Base-by-base conservation (phyloP, 495 filamentous ascomycete species). In the Lichenothelia convexa region DNA sequence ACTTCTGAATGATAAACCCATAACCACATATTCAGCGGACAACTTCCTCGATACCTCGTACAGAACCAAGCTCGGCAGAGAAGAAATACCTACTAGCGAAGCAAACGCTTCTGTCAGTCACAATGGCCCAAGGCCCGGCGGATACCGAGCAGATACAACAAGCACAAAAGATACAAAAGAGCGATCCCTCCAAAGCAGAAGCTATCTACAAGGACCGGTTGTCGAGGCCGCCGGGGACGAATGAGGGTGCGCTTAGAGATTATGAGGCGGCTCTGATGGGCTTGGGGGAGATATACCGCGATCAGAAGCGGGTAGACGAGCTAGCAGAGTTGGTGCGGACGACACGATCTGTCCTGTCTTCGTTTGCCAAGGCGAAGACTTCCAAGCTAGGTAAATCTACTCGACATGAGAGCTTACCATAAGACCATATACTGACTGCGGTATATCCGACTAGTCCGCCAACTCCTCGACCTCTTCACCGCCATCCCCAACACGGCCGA, bases 341-440 rank as follows among this genome's bases (percentile, higher is more conserved):
- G 50, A 93, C 86, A 55, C 73, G 87, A 46, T 79, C 81, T 46
- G 77, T 83, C 18, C 72, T 99, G 41, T 92, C 86, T 34, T 84
- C 80, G 44, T 95, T 95, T 54, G 87, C 89, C 41, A 93, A 94
- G 64, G 91, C 89, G 44, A 99, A 99, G 73, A 95, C 89, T 16
- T 81, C 89, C 27, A 99, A 99, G 62, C 65, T 99, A 39, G 85
- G 89, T 95, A 73, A 49, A 71, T 40, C 18, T 7, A 13, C 24
- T 27, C 24, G 13, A 13, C 1, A 23, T 22, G 23, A 30, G 2
- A 29, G 34, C 51, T 53, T 13, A 51, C 18, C 16, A 13, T 4
- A 16, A n/a, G 32, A 1, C 36, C 26, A 4, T 35, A 1, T 13
- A n/a, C n/a, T n/a, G n/a, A n/a, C n/a, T n/a, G n/a, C 3, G 13